Base-by-base conservation (phyloP, 106 monocot genomes). In the Acorus gramineus region DNA sequence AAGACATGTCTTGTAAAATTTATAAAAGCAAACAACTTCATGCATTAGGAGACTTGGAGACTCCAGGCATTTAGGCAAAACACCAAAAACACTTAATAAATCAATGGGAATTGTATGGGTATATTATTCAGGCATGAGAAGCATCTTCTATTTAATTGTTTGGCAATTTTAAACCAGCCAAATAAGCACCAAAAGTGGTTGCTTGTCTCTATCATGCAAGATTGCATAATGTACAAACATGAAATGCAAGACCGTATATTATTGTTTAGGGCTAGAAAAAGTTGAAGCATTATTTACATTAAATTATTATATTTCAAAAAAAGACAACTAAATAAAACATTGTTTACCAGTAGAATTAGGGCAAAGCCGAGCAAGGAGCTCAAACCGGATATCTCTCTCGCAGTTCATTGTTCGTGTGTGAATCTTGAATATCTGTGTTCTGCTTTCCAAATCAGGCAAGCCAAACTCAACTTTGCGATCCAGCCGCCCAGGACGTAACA, bases 321-420 rank as follows among this genome's bases (percentile, higher is more conserved):
- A 14, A 53, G 7, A 58, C 42, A 44, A 55, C 4, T 6, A 3
- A 58, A 2, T 11, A 57, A 62, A 10, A 49, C 47, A 52, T 10
- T 52, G 7, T 42, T 56, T 87, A 96, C 95, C 95, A 4, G 95
- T 96, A 47, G 95, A 96, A 67, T 90, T 96, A 55, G 95, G 95
- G 69, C 87, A 96, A 62, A 90, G 90, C 5, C 95, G 95, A 65
- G 95, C 95, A 49, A 96, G 95, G 50, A 96, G 87, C 65, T 96
- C 95, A 74, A 87, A 96, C 5, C 95, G 84, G 47, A 96, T 73
- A 51, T 96, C 95, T 60, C 95, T 84, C 71, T 96, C 95, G 58
- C 90, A 90, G 65, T 96, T 96, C 95, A 96, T 96, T 55, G 95
- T 90, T 56, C 87, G 79, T 2, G 95, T 90, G 78, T 96, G 95